Base-by-base conservation (phyloP, 192 early-diverging fungal genomes). In the Gaertneriomyces sp. region DNA sequence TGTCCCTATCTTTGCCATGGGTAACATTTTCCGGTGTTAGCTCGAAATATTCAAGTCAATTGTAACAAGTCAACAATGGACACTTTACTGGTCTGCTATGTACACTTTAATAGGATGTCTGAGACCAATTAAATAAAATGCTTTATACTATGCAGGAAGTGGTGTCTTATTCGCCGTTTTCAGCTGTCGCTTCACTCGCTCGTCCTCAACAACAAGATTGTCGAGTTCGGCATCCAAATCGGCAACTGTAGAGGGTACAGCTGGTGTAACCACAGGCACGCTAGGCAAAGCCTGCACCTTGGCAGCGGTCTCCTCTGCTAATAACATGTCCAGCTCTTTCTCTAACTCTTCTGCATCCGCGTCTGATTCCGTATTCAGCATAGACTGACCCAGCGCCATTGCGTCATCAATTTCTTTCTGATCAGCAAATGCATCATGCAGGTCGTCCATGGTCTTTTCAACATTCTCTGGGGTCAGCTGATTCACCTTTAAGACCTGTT, bases 361-460 rank as follows among this genome's bases (percentile, higher is more conserved):
- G 9, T 14, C 68, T 3, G 43, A 58, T 17, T 39, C 49, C 39
- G 63, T 68, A 5, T 68, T 19, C 11, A 78, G 52, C 10, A 58
- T 45, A 0, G 70, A 61, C n/a, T 73, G 68, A 7, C 78, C 76
- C 5, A 51, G 42, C 12, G 58, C 70, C 55, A 89, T 75, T 0
- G 84, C 84, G 25, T 80, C 62, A 11, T 90, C 87, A 19, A 87
- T 79, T 59, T 88, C 82, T 19, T 74, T 58, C 38, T 88, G 85
- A 59, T 85, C 85, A 16, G 81, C 81, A 44, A 88, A 73, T 0
- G 73, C 68, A 16, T 88, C 87, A 25, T 79, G 73, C 17, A 90
- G 52, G 14, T 69, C 79, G 50, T 85, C 84, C 81, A 88, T 86
- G 16, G 82, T 79, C 16, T 69, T 61, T n/a, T 86, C 82, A 6